These are phyloP conservation scores for Cyberlindnera meyerae DNA, from an alignment of 805 yeast genomes.

Conservation along the genomic window DNA sequence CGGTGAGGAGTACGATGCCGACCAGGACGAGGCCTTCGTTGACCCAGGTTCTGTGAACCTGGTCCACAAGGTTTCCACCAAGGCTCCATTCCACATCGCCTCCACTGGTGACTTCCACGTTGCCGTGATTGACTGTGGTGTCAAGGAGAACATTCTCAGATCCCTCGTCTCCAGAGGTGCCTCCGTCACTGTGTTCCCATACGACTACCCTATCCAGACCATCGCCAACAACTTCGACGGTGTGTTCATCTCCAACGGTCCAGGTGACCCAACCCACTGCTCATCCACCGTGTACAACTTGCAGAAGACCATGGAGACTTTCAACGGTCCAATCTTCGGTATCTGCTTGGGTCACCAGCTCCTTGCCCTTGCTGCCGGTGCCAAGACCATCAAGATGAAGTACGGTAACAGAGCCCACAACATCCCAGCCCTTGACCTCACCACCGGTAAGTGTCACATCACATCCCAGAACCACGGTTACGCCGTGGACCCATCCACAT, in stretches of 20 bases:
- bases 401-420: constrained; percentile 99
- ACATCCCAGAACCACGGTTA: constrained; percentile 99
- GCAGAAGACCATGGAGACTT: constrained; percentile 59
- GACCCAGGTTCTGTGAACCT: constrained; percentile 89
- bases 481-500: constrained; percentile 82
- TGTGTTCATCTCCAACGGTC: constrained; percentile 90
- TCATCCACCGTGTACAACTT: constrained; percentile 69
- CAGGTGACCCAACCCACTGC: constrained; percentile 97
- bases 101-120: constrained; percentile 68
- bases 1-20: constrained; percentile 89
- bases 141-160: constrained; percentile 93
- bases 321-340: constrained; percentile 87
- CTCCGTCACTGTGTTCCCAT: constrained; percentile 93
- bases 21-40: constrained; percentile 82
- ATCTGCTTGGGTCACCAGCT: constrained; percentile 98
- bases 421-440: constrained; percentile 88
- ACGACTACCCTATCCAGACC: constrained; percentile 87
- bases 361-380: constrained; percentile 92
- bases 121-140: constrained; percentile 97
- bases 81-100: constrained; percentile 86
- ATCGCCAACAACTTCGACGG: constrained; percentile 93
- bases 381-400: constrained; percentile 85
- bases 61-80: constrained; percentile 91
- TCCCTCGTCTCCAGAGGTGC: constrained; percentile 94
- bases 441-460: constrained; percentile 92